Percentiles rank a stretch among this genome's conserved stretches.
phyloP scores from a whole-genome alignment of 768 basidiomycete genomes.

The Tephrocybe rancida region DNA sequence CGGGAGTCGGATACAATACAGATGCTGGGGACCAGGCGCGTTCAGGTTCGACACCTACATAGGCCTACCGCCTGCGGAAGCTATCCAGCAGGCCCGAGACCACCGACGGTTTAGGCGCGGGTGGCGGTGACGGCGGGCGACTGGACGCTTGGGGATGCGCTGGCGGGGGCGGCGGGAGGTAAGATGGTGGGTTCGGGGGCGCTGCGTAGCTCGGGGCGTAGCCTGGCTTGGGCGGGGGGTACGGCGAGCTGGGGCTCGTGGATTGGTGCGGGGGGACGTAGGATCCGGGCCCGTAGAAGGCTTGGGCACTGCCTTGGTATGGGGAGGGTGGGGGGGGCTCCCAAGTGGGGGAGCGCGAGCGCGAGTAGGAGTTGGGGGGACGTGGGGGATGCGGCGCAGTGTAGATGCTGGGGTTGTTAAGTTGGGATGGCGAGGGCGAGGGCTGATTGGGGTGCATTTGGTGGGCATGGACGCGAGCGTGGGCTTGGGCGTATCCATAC shows the following conservation, averaged over 20 bases:
- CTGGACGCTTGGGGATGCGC: neutral
- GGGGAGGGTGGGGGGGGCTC: constrained; percentile 2
- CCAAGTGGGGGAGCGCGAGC: constrained; percentile 3
- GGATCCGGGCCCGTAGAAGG: neutral
- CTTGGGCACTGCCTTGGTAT: neutral
- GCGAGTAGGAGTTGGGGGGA: neutral
- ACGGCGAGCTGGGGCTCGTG: neutral
- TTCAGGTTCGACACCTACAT: too few relatives aligned
- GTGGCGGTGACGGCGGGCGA: neutral
- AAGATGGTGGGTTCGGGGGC: neutral
- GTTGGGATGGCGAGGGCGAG: constrained; percentile 44
- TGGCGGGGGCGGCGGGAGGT: constrained; percentile 2
- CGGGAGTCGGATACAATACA: too few relatives aligned
- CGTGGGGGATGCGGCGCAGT: constrained; percentile 32
- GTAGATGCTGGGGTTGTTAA: constrained; percentile 43
- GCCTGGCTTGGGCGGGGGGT: neutral
- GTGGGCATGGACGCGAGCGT: constrained; percentile 29
- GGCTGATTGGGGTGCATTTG: constrained; percentile 31
- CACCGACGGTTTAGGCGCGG: constrained; percentile 7
- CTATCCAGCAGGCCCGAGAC: constrained; percentile 19
- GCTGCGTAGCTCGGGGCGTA: neutral
- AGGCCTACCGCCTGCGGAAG: constrained; percentile 17
- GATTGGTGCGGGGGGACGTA: neutral
- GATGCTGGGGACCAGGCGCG: too few relatives aligned
- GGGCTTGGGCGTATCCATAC: neutral